A percentile compares a stretch with the other conserved stretches of the same genome.
These are phyloP conservation scores for cucumber (Cucumis sativus) DNA, from an alignment of 306 rosid species.

Conservation along the genomic window Cucumber_9930_V3 NC_026658.2:2314501-2315000, in stretches of 20 bases:
- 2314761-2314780: background rate
- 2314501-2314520: background rate
- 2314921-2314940: background rate
- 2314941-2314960: background rate
- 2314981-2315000: background rate
- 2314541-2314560: slow-evolving; percentile 35
- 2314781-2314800: background rate
- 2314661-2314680: background rate
- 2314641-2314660: slow-evolving; percentile 55
- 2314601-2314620: slow-evolving; percentile 52
- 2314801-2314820: background rate
- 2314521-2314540: background rate
- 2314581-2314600: slow-evolving; percentile 85
- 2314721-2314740: background rate
- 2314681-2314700: background rate
- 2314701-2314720: background rate
- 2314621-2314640: slow-evolving; percentile 90
- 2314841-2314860: background rate
- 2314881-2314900: background rate
- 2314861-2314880: background rate
- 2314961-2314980: background rate
- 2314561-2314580: slow-evolving; percentile 65
- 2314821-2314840: background rate
- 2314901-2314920: background rate
- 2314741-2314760: background rate